Evolutionary conservation across 2,329 filamentous ascomycete genomes (phyloP), one percentile per base, ranked within the genome.

Genomic region (Alternaria ventricosa): DNA sequence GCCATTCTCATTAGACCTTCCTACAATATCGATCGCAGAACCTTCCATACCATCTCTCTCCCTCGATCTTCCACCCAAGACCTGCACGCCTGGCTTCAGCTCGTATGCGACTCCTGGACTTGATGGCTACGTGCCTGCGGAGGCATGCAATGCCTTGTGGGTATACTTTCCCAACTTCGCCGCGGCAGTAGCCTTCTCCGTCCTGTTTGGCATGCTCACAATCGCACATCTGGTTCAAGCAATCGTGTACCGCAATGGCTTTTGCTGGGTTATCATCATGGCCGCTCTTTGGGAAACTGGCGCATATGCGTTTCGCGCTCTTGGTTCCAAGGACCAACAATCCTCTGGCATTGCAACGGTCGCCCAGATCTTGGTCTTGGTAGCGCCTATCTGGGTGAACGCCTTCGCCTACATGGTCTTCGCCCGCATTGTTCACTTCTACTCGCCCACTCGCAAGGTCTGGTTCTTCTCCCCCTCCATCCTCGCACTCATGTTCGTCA

Each of bases 191-290:
- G 69, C 66, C 3, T 70, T 74, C 33, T 65, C 65, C 12, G 44
- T 66, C 9, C 57, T 74, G 20, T 74, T 73, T 33, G 70, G 66
- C 20, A 43, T 67, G 25, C 55, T 74, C 30, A 72, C 69, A 6
- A 41, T 71, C 23, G 61, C 59, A 33, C 71, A 74, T 27, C 18
- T 69, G 6, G 59, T 23, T 20, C 63, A 71, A 61, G 71, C 71
- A 50, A 30, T 68, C n/a, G 11, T 57, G 36, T 72, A 67, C 58
- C 67, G 61, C 25, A 69, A 82, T 61, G 65, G 64, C 18, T 81
- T 82, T 64, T 79, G 75, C 49, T 82, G 78, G 80, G 79, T 83
- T 4, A 75, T 85, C 11, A 76, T 83, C 44, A 80, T 84, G 73
- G 83, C 79, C 5, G 67, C 70, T n/a, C 46, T 72, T 3, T 84